A percentile compares a stretch with the other conserved stretches of the same genome.
Evolutionary conservation across 2,329 filamentous ascomycete species (phyloP).

Genomic region (Cercospora sp.): DNA sequence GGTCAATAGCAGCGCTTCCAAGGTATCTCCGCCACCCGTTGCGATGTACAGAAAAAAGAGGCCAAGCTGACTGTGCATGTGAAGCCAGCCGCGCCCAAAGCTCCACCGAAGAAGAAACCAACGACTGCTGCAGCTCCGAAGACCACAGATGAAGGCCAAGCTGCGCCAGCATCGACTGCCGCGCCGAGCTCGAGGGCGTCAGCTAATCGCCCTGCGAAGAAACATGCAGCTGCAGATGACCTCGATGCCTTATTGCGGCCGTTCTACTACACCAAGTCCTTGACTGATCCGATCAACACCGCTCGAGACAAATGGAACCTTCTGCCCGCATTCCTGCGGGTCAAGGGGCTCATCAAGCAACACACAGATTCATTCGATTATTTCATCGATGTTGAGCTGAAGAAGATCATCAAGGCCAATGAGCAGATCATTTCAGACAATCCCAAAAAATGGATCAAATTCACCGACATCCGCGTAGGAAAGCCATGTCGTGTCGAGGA

Average conservation of each 20-base stretch:
- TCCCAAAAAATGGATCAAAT: conserved; percentile 81
- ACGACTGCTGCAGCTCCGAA: conserved; percentile 18
- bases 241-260: conserved; percentile 64
- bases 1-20: conserved; percentile 33
- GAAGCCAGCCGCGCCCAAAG: conserved; percentile 26
- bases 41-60: conserved; percentile 17
- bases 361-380: conserved; percentile 99
- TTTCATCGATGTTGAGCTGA: conserved; percentile 94
- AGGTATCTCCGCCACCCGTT: conserved; percentile 26
- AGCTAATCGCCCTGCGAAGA: conserved; percentile 26
- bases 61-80: conserved; percentile 18
- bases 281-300: conserved; percentile 70
- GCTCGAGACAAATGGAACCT: conserved; percentile 93
- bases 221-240: conserved; percentile 39
- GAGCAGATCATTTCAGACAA: conserved; percentile 84
- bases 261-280: conserved; percentile 67
- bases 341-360: conserved; percentile 95
- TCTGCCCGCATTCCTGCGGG: conserved; percentile 93
- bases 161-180: not conserved
- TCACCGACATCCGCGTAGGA: conserved; percentile 77
- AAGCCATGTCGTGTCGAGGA: conserved; percentile 77
- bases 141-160: conserved; percentile 3
- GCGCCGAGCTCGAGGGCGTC: conserved; percentile 1
- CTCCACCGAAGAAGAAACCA: conserved; percentile 21
- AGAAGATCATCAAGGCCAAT: conserved; percentile 93